These are phyloP conservation scores for Heterobasidion occidentale DNA, from an alignment of 1,284 basidiomycete genomes.

Conservation along the genomic window DNA sequence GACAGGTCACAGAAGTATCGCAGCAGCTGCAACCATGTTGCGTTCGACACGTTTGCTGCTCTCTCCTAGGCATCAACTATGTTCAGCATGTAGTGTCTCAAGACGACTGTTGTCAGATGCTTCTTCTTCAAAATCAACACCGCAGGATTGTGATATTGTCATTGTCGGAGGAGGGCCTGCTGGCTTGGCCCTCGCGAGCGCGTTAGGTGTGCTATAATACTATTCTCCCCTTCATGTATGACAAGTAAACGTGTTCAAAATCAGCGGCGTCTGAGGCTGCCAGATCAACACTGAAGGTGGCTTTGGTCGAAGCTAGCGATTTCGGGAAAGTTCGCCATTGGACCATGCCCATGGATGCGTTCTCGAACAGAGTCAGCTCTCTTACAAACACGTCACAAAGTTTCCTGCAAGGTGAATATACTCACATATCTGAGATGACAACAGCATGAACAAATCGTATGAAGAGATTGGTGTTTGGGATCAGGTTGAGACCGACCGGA, in stretches of 20 bases:
- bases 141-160: slow-evolving; percentile 72
- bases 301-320: slow-evolving; percentile 77
- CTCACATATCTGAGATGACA: not conserved
- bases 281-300: slow-evolving; percentile 46
- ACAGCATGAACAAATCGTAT: not conserved
- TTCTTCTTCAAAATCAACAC: not conserved
- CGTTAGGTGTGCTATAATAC: slow-evolving; percentile 54
- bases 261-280: slow-evolving; percentile 48
- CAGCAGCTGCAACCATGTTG: not conserved
- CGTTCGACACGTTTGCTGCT: not conserved
- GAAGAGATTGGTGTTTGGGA: slow-evolving; percentile 81
- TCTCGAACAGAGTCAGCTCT: slow-evolving; percentile 87
- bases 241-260: not conserved
- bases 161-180: slow-evolving; percentile 94
- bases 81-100: not conserved
- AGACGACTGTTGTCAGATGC: not conserved
- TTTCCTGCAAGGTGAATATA: slow-evolving; percentile 63
- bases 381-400: slow-evolving; percentile 78
- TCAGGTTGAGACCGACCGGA: slow-evolving; percentile 65
- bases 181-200: slow-evolving; percentile 84
- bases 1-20: not conserved
- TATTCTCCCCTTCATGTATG: slow-evolving; percentile 2
- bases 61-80: not conserved
- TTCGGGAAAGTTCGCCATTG: slow-evolving; percentile 65
- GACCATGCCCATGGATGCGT: slow-evolving; percentile 48